These are phyloP conservation scores for Sarocladium strictum DNA, from an alignment of 2,329 filamentous ascomycete species.

Conservation along the genomic window DNA sequence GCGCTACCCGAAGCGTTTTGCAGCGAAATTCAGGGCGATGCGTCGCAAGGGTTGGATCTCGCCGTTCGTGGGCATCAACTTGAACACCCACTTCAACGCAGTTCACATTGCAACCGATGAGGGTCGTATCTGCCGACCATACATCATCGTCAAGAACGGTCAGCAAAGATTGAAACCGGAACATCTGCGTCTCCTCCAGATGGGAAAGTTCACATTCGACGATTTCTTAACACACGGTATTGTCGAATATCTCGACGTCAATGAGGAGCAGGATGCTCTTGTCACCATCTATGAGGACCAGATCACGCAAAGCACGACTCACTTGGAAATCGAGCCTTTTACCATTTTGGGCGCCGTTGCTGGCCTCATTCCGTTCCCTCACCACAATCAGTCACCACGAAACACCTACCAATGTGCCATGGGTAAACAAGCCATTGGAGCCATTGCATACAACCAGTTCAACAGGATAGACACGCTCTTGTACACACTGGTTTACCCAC, in stretches of 20 bases:
- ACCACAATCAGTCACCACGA: constrained; percentile 97
- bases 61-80: constrained; percentile 93
- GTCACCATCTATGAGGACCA: constrained; percentile 86
- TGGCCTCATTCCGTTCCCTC: constrained; percentile 92
- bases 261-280: constrained; percentile 95
- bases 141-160: constrained; percentile 89
- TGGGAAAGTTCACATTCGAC: constrained; percentile 83
- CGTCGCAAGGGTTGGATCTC: constrained; percentile 87
- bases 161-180: constrained; percentile 72
- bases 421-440: constrained; percentile 99
- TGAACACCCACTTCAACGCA: constrained; percentile 86
- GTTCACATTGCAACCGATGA: constrained; percentile 97
- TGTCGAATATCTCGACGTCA: constrained; percentile 95
- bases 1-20: constrained; percentile 77
- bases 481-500: constrained; percentile 95
- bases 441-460: constrained; percentile 97
- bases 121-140: constrained; percentile 89
- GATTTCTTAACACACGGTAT: constrained; percentile 87
- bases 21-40: constrained; percentile 78
- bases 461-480: constrained; percentile 92
- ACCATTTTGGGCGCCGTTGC: constrained; percentile 94
- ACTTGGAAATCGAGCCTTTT: constrained; percentile 96
- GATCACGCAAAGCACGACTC: constrained; percentile 77
- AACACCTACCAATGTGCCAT: constrained; percentile 99
- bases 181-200: constrained; percentile 75